Conservation (phyloP, 2,329 filamentous ascomycete species). For the Aplosporella prunicola region DNA sequence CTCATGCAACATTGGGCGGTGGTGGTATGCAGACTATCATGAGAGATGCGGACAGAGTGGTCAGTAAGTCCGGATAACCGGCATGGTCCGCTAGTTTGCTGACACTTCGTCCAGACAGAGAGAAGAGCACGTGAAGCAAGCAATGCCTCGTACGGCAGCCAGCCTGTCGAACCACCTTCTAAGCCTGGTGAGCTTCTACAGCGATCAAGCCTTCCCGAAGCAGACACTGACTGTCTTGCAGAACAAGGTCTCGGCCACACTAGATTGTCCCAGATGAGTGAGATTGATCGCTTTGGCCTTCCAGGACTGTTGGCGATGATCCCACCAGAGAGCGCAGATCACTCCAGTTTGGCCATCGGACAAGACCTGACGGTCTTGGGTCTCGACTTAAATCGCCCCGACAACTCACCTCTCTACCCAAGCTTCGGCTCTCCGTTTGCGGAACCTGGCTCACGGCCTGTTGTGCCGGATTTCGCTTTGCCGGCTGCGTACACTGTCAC, state of each 20-base stretch:
- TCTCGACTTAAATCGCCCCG: constrained; percentile 53
- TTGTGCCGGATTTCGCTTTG: constrained; percentile 53
- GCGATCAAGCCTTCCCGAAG: not conserved
- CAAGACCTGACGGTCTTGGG: constrained; percentile 56
- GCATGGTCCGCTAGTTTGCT: not conserved
- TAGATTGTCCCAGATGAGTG: constrained; percentile 48
- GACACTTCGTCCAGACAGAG: not conserved
- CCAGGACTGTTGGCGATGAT: constrained; percentile 51
- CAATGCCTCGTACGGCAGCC: constrained; percentile 9
- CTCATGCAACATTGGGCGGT: not conserved
- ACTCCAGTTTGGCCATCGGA: constrained; percentile 46
- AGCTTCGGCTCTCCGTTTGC: constrained; percentile 56
- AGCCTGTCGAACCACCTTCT: constrained; percentile 6
- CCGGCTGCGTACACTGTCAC: constrained; percentile 56
- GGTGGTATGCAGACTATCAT: constrained; percentile 8
- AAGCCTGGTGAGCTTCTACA: constrained; percentile 6
- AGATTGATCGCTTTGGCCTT: constrained; percentile 51
- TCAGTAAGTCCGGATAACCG: too few species aligned
- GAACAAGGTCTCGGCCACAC: constrained; percentile 22
- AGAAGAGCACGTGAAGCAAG: constrained; percentile 10
- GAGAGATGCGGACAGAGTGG: constrained; percentile 28
- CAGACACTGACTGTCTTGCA: not conserved
- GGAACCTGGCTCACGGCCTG: constrained; percentile 46
- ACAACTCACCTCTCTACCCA: constrained; percentile 50
- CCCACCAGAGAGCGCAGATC: constrained; percentile 43